phyloP scores from a whole-genome alignment of 2,329 filamentous ascomycete species.

The Sporothrix dimorphospora region DNA sequence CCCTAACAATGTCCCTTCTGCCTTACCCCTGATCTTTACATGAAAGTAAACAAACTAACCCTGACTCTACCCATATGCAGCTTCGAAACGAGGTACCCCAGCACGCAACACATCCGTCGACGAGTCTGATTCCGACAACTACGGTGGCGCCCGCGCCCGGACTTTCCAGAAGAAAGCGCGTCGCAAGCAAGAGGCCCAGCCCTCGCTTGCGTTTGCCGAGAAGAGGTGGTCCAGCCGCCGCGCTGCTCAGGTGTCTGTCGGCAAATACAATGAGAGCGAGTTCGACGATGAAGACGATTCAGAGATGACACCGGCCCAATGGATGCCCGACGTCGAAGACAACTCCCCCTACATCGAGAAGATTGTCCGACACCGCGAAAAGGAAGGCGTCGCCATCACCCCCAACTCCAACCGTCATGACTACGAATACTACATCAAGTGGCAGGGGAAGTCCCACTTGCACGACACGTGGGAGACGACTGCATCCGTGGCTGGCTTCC shows the following conservation, averaged over 20 bases:
- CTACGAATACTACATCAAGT: slow-evolving; percentile 93
- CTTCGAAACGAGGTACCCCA: slow-evolving; percentile 64
- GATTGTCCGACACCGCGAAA: slow-evolving; percentile 82
- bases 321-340: slow-evolving; percentile 70
- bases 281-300: slow-evolving; percentile 67
- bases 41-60: slow-evolving; percentile 13
- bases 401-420: slow-evolving; percentile 68
- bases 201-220: slow-evolving; percentile 70
- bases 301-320: slow-evolving; percentile 71
- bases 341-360: slow-evolving; percentile 85
- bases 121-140: slow-evolving; percentile 74
- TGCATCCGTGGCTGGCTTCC: slow-evolving; percentile 72
- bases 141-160: slow-evolving; percentile 74
- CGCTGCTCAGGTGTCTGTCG: slow-evolving; percentile 70
- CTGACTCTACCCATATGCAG: slow-evolving; percentile 42
- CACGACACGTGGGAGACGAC: slow-evolving; percentile 94
- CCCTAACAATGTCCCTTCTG: neutral
- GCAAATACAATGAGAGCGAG: slow-evolving; percentile 68
- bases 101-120: slow-evolving; percentile 56
- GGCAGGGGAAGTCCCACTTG: slow-evolving; percentile 93
- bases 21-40: neutral
- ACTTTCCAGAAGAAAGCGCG: slow-evolving; percentile 76
- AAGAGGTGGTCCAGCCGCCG: slow-evolving; percentile 90
- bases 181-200: slow-evolving; percentile 69
- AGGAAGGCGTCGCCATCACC: slow-evolving; percentile 65